These are phyloP conservation scores for Neurospora discreta DNA, from an alignment of 495 filamentous ascomycete genomes.

Conservation along the genomic window DNA sequence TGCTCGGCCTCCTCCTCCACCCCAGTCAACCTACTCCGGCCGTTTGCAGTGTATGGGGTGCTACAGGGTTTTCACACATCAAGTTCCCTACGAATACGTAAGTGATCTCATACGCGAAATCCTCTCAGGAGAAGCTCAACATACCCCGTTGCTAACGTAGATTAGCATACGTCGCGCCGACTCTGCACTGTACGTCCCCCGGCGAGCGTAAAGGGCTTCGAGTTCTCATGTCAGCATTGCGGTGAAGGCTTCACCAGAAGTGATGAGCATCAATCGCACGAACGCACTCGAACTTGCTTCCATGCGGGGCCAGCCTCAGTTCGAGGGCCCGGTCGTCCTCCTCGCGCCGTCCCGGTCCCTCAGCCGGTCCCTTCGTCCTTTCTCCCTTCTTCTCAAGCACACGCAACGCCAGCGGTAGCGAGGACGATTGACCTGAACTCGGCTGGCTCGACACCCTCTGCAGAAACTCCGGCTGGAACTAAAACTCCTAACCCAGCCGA, in stretches of 20 bases:
- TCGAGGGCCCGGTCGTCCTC: constrained; percentile 12
- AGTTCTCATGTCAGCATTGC: constrained; percentile 26
- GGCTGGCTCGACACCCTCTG: not conserved
- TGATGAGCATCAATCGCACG: constrained; percentile 15
- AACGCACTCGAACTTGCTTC: not conserved
- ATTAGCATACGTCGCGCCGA: constrained; percentile 28
- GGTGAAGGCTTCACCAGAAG: constrained; percentile 27
- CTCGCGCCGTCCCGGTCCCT: not conserved
- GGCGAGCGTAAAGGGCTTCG: constrained; percentile 14
- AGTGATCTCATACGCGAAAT: constrained; percentile 8
- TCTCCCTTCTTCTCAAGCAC: not conserved
- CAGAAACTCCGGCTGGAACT: constrained; percentile 1
- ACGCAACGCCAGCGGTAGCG: not conserved
- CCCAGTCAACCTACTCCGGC: not conserved
- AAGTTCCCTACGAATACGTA: constrained; percentile 29
- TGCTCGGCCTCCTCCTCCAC: not conserved
- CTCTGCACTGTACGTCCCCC: constrained; percentile 26
- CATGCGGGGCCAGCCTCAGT: not conserved
- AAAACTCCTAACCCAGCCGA: constrained; percentile 13
- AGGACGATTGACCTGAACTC: not conserved
- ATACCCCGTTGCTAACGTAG: not conserved
- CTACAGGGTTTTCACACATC: constrained; percentile 25
- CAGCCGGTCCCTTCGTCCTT: constrained; percentile 3
- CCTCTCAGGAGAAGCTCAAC: not conserved
- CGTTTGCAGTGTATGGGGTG: constrained; percentile 27